These are phyloP conservation scores for Eustoma russellianum DNA, from an alignment of 257 asterid genomes.

Conservation along the genomic window DNA sequence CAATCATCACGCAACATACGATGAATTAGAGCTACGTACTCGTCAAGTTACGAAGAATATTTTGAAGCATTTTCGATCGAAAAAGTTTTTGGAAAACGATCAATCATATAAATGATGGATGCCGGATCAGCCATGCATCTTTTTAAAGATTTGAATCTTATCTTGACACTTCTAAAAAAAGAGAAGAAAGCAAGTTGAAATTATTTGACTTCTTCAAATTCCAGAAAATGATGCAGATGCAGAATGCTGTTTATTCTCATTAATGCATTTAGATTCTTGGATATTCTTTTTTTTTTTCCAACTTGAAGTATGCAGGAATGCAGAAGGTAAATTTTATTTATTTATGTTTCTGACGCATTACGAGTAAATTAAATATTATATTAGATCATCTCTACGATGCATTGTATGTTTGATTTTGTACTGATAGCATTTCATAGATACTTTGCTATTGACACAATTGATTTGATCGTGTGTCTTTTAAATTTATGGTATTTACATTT, in stretches of 20 bases:
- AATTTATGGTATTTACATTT: too few species aligned
- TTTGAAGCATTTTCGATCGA: constrained; percentile 5
- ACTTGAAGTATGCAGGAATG: constrained; percentile 10
- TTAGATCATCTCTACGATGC: too few species aligned
- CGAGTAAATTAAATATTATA: too few species aligned
- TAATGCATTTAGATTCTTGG: constrained; percentile 1
- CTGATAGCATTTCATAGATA: too few species aligned
- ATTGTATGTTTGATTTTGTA: too few species aligned
- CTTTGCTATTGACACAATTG: too few species aligned
- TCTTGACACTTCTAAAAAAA: too few species aligned
- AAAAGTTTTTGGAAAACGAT: background rate
- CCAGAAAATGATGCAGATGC: constrained; percentile 4
- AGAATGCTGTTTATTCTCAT: background rate
- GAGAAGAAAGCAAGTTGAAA: too few species aligned
- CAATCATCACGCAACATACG: too few species aligned
- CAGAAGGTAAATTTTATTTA: constrained; percentile 2
- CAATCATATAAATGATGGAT: background rate
- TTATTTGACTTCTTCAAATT: background rate
- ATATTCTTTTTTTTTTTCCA: constrained; percentile 1
- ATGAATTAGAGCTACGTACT: background rate
- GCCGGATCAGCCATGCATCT: constrained; percentile 17
- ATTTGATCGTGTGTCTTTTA: too few species aligned
- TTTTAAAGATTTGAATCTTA: background rate
- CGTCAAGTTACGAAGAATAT: constrained; percentile 3
- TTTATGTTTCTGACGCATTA: constrained; percentile 4